phyloP scores from a whole-genome alignment of 148 eudicot genomes.

The Persicaria tinctoria region DNA sequence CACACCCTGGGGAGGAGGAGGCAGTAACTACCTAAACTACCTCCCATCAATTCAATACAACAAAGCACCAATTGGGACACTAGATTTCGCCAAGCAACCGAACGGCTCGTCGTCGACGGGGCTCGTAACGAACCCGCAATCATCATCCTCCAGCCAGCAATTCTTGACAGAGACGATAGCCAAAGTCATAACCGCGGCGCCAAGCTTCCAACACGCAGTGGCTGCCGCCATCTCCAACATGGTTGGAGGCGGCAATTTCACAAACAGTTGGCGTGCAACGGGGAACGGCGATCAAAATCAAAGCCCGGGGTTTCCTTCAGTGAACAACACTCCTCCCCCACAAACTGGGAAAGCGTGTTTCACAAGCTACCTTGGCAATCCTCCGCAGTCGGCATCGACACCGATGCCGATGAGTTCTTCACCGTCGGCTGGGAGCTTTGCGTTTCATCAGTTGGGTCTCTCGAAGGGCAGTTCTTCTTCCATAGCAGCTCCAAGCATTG shows the following conservation, averaged over 20 bases:
- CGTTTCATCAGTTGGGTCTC: not conserved
- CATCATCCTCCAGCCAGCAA: constrained; percentile 35
- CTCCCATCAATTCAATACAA: constrained; percentile 23
- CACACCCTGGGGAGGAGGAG: constrained; percentile 26
- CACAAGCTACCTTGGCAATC: not conserved
- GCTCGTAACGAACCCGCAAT: constrained; percentile 6
- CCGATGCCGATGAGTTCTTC: not conserved
- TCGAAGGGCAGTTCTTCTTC: not conserved
- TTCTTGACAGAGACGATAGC: constrained; percentile 59
- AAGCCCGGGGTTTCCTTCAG: not conserved
- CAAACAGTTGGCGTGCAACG: not conserved
- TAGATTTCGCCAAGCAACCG: constrained; percentile 24
- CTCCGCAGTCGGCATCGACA: not conserved
- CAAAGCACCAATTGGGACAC: constrained; percentile 17
- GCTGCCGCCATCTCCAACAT: constrained; percentile 65
- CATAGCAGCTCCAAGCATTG: not conserved
- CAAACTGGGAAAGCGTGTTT: not conserved
- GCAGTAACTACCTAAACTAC: constrained; percentile 20
- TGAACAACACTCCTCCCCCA: not conserved
- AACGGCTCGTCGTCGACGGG: not conserved
- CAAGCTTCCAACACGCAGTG: constrained; percentile 57
- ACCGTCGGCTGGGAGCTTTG: not conserved
- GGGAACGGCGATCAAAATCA: not conserved
- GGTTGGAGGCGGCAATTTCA: constrained; percentile 27
- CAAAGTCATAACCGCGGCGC: constrained; percentile 57